A percentile compares a stretch with the other conserved stretches of the same genome.
Conservation (phyloP, 176 grass and related monocot genomes). For the Areca catechu region DNA sequence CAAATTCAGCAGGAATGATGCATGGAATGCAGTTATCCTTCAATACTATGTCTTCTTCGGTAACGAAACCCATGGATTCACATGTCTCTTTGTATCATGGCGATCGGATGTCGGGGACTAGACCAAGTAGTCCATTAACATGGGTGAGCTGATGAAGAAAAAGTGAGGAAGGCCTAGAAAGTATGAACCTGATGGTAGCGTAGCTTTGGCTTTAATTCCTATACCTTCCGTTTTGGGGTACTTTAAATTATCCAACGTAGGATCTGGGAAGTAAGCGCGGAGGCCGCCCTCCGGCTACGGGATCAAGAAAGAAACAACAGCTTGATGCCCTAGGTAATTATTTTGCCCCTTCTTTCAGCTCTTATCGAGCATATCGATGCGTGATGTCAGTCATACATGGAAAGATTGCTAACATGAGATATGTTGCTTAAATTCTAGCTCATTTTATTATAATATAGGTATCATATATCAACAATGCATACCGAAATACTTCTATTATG, state of each 20-base stretch:
- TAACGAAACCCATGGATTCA: background rate
- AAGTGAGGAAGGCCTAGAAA: constrained; percentile 92
- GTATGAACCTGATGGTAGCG: constrained; percentile 82
- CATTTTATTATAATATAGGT: too few species aligned
- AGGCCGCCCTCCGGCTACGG: constrained; percentile 77
- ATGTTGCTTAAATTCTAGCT: too few species aligned
- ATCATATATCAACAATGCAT: too few species aligned
- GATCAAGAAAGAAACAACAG: constrained; percentile 96
- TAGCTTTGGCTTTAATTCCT: constrained; percentile 67
- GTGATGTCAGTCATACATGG: background rate
- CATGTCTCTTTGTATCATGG: background rate
- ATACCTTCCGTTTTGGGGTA: constrained; percentile 52
- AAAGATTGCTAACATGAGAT: too few species aligned
- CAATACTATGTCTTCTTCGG: background rate
- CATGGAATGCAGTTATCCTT: constrained; percentile 11
- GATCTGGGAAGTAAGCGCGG: constrained; percentile 72
- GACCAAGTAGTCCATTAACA: constrained; percentile 18
- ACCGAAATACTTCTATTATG: too few species aligned
- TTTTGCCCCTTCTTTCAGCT: background rate
- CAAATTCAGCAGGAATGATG: constrained; percentile 11
- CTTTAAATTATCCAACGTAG: constrained; percentile 50
- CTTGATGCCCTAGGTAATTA: constrained; percentile 87
- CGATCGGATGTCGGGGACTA: background rate
- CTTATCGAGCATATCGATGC: background rate
- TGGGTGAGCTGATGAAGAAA: constrained; percentile 71